Evolutionary conservation across 2,329 filamentous ascomycete species (phyloP).

Genomic region (Cladosporium cucumerinum): DNA sequence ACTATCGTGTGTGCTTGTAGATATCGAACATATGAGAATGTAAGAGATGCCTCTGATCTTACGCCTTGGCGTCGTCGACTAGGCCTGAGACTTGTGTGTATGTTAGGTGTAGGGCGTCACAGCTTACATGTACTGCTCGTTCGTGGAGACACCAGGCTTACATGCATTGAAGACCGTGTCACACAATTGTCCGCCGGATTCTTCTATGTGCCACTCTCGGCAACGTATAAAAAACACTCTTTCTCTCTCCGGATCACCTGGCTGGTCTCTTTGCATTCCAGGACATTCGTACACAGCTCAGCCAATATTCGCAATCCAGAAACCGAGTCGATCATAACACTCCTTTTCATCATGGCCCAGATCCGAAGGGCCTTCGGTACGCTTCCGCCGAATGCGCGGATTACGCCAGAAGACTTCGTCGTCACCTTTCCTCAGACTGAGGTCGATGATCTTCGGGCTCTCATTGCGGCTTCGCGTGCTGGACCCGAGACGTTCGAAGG

Average conservation of each 20-base stretch:
- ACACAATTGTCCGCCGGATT: too few relatives aligned
- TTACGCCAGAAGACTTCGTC: neutral
- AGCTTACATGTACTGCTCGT: neutral
- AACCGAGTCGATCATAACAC: neutral
- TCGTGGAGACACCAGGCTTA: neutral
- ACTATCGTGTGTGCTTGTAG: too few relatives aligned
- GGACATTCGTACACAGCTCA: neutral
- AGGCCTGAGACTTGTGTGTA: neutral
- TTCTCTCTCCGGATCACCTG: neutral
- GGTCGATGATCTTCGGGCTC: neutral
- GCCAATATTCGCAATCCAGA: neutral
- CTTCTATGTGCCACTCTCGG: too few relatives aligned
- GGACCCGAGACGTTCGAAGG: slow-evolving; percentile 47
- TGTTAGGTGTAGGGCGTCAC: neutral
- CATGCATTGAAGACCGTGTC: neutral
- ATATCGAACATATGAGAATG: neutral
- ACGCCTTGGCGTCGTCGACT: neutral
- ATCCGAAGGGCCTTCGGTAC: neutral
- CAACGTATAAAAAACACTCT: neutral
- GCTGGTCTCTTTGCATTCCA: neutral
- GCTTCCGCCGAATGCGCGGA: neutral
- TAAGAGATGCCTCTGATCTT: too few relatives aligned
- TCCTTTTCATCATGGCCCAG: neutral
- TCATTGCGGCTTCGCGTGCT: slow-evolving; percentile 35
- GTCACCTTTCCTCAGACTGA: neutral